A percentile compares a stretch with the other conserved stretches of the same genome.
Evolutionary conservation across 75 land plant species (phyloP).

Genomic region (Chamaecyparis obtusa): DNA sequence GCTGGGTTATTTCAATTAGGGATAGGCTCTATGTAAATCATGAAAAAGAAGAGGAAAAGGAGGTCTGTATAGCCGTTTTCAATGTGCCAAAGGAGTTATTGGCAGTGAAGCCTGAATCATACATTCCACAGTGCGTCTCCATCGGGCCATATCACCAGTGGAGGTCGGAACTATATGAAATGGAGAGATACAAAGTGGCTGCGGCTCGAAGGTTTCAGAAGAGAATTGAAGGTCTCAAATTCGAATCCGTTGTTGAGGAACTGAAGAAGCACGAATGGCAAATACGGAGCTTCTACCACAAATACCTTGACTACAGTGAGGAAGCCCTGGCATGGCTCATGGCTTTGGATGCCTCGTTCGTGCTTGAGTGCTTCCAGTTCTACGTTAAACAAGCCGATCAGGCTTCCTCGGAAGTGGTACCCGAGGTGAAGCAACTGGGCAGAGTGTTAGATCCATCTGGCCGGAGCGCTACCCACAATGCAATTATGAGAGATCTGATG

Average conservation of each 20-base stretch:
- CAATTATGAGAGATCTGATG: no score
- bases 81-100: constrained; percentile 29
- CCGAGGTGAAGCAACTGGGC: no score
- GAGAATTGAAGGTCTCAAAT: no score
- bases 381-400: no score
- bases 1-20: no score
- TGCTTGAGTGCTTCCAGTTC: no score
- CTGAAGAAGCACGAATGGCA: neutral
- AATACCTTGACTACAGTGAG: neutral
- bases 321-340: no score
- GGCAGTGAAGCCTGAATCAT: constrained; percentile 29
- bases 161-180: constrained; percentile 27
- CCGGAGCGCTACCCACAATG: no score
- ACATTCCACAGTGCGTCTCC: constrained; percentile 38
- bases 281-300: neutral
- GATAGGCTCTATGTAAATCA: no score
- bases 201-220: constrained; percentile 21
- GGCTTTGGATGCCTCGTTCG: no score
- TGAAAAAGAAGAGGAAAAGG: constrained; percentile 1
- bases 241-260: neutral
- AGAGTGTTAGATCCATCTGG: no score
- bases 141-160: constrained; percentile 17
- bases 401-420: no score
- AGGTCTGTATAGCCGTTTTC: constrained; percentile 21
- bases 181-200: constrained; percentile 44